Evolutionary conservation across 148 eudicot genomes (phyloP), one percentile per base, ranked within the genome.

Genomic region (Nepenthes mirabilis): DNA sequence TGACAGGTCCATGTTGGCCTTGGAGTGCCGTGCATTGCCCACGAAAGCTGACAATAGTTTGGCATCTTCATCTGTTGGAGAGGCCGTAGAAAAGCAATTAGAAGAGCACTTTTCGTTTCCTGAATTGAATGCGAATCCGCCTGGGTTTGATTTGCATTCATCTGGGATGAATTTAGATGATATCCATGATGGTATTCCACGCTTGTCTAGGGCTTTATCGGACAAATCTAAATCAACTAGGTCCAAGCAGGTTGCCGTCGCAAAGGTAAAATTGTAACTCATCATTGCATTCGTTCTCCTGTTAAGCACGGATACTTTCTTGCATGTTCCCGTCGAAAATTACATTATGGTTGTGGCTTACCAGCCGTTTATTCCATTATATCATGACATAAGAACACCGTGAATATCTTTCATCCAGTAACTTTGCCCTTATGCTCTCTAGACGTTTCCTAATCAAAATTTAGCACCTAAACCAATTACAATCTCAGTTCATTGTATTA

Each of bases 141-240:
- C 69, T 49, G 79, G 68, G 53, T 59, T 58, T 33, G 64, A 64
- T 71, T 52, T 65, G 35, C 58, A 36, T 63, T 52, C 78, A 2
- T 43, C 61, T 57, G 80, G 69, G 52, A 55, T 68, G 56, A 55
- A 59, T 69, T 37, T 63, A 10, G 87, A 79, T 64, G 82, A 78
- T 7, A 58, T 75, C 61, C 65, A 83, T 74, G 99, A 93, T 65
- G 96, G 99, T 37, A 93, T 88, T 74, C 96, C 96, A 2, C 77
- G 75, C 5, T 62, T 88, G 64, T 66, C 91, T 6, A 82, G 96
- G 81, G 81, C 71, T 47, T 58, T 68, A 59, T 88, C 99, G 4
- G 68, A 84, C 53, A 84, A 89, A 67, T 82, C 88, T 61, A 68
- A 84, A 68, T 80, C 91, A 48, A 81, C 95, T 35, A 83, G 70